phyloP scores from a whole-genome alignment of 2,329 filamentous ascomycete species.

The Xylaria sp. region DNA sequence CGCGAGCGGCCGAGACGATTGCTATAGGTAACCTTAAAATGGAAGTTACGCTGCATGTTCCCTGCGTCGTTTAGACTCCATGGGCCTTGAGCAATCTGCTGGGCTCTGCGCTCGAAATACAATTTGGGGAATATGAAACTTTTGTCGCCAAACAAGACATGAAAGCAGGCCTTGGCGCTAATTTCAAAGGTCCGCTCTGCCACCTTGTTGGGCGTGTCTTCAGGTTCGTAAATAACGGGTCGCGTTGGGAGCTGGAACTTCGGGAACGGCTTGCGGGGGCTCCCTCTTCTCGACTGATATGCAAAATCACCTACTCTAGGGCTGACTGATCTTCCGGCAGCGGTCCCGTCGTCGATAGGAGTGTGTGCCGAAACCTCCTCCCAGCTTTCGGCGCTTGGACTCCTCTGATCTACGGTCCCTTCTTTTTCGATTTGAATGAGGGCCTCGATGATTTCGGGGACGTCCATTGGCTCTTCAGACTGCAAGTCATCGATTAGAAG shows the following conservation, averaged over 20 bases:
- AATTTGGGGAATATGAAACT: conserved; percentile 93
- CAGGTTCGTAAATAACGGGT: conserved; percentile 84
- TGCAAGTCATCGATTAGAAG: conserved; percentile 84
- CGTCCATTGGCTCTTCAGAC: conserved; percentile 73
- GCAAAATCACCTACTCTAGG: conserved; percentile 52
- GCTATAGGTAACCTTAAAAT: conserved; percentile 77
- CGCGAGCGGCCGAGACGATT: conserved; percentile 73
- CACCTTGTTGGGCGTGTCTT: conserved; percentile 79
- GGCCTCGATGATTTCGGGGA: conserved; percentile 76
- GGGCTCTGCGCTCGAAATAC: conserved; percentile 83
- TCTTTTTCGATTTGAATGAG: conserved; percentile 80
- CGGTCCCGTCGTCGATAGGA: conserved; percentile 69
- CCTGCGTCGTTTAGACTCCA: conserved; percentile 80
- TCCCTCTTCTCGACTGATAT: conserved; percentile 52
- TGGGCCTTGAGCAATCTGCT: conserved; percentile 84
- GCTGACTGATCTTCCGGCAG: conserved; percentile 54
- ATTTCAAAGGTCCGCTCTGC: conserved; percentile 88
- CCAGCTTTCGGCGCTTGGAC: conserved; percentile 88
- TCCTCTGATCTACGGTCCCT: conserved; percentile 65
- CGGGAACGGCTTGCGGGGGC: conserved; percentile 58
- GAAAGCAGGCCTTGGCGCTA: conserved; percentile 93
- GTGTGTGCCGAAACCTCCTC: conserved; percentile 77
- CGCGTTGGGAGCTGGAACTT: conserved; percentile 86
- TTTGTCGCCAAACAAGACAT: conserved; percentile 96
- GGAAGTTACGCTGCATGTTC: conserved; percentile 80